These are phyloP conservation scores for Debaryomycetaceae sp. DNA, from an alignment of 1,139 yeast species.

Conservation along the genomic window DNA sequence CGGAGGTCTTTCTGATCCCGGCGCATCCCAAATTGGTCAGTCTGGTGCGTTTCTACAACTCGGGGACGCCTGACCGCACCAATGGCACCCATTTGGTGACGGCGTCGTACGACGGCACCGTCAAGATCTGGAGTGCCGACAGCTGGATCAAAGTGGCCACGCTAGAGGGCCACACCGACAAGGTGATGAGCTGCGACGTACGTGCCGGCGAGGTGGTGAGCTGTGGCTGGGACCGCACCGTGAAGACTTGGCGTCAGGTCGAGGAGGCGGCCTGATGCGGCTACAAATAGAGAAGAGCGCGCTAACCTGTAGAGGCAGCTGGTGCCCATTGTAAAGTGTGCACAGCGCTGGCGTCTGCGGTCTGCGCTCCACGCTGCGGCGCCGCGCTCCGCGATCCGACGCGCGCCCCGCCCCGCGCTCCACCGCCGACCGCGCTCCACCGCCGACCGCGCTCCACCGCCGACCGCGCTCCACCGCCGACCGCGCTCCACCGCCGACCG, in stretches of 20 bases:
- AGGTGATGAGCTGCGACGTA: conserved; percentile 69
- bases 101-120: conserved; percentile 65
- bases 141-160: conserved; percentile 61
- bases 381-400: too few relatives aligned
- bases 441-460: too few relatives aligned
- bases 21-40: conserved; percentile 78
- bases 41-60: conserved; percentile 51
- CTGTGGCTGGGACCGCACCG: conserved; percentile 82
- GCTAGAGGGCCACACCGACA: conserved; percentile 63
- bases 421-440: too few relatives aligned
- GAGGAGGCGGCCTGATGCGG: too few relatives aligned
- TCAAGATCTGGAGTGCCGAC: conserved; percentile 66
- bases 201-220: conserved; percentile 46
- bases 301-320: too few relatives aligned
- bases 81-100: conserved; percentile 53
- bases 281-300: too few relatives aligned
- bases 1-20: conserved; percentile 51
- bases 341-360: too few relatives aligned
- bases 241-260: conserved; percentile 52
- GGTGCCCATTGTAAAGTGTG: too few relatives aligned
- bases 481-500: too few relatives aligned
- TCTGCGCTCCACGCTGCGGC: too few relatives aligned
- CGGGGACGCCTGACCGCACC: conserved; percentile 13
- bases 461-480: too few relatives aligned
- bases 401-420: too few relatives aligned